phyloP scores from a whole-genome alignment of 257 asterid species.

The Solanum ossicruentum region DNA sequence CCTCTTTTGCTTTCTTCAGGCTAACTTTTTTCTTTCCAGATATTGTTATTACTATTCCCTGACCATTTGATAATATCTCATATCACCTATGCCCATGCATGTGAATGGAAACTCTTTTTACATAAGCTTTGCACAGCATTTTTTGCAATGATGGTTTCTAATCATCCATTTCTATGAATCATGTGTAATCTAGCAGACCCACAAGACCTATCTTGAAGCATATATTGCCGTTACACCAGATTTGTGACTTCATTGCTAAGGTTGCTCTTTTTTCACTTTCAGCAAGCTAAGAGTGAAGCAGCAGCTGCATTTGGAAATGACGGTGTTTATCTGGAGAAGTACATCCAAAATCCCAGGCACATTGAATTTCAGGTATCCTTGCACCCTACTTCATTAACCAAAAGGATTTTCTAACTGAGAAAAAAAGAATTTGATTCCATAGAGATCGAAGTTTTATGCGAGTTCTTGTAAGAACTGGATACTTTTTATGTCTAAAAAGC shows the following conservation, averaged over 20 bases:
- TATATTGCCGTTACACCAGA: not conserved
- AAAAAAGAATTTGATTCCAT: not conserved
- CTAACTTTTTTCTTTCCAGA: not conserved
- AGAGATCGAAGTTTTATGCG: not conserved
- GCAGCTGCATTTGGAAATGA: conserved; percentile 99
- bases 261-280: not conserved
- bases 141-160: not conserved
- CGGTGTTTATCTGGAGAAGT: conserved; percentile 95
- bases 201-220: not conserved
- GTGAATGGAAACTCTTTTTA: not conserved
- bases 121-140: not conserved
- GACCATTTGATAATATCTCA: not conserved
- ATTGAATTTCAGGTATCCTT: conserved; percentile 51
- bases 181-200: not conserved
- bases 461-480: not conserved
- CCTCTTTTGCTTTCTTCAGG: not conserved
- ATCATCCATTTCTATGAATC: not conserved
- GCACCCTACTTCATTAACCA: not conserved
- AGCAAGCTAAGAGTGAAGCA: conserved; percentile 85
- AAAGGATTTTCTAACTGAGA: not conserved
- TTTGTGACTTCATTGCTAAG: not conserved
- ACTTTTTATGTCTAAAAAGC: not conserved
- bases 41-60: not conserved
- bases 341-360: conserved; percentile 89
- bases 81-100: not conserved